Evolutionary conservation across 441 rosid genomes (phyloP).

Genomic region (Biscutella laevigata): DNA sequence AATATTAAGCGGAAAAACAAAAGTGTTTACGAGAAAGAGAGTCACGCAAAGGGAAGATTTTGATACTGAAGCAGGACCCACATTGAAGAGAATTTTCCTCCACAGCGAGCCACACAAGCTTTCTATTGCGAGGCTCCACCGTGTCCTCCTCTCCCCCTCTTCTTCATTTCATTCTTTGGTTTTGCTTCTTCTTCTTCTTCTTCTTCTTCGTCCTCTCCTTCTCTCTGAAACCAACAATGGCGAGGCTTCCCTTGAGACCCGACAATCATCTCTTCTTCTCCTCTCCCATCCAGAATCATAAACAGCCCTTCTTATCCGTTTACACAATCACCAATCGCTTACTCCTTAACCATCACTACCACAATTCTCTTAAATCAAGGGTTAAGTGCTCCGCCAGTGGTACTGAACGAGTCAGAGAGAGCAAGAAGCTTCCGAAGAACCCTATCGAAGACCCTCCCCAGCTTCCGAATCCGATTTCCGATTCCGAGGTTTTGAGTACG

Average conservation of each 20-base stretch:
- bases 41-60: conserved; percentile 20
- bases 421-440: conserved; percentile 25
- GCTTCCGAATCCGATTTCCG: conserved; percentile 21
- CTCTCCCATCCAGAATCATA: conserved; percentile 21
- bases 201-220: background rate
- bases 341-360: conserved; percentile 28
- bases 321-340: conserved; percentile 30
- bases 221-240: conserved; percentile 35
- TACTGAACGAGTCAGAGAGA: conserved; percentile 40
- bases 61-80: conserved; percentile 20
- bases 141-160: conserved; percentile 37
- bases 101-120: conserved; percentile 42
- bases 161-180: background rate
- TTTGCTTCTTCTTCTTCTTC: background rate
- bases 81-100: background rate
- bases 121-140: conserved; percentile 23
- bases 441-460: conserved; percentile 23
- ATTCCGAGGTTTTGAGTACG: conserved; percentile 14
- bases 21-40: conserved; percentile 1
- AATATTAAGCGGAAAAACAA: no score
- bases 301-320: conserved; percentile 25
- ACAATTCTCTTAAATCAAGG: conserved; percentile 29
- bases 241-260: conserved; percentile 35
- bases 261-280: conserved; percentile 32
- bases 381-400: conserved; percentile 50